Base-by-base conservation (phyloP, 306 rosid species). In the Trifolium subterraneum region DNA sequence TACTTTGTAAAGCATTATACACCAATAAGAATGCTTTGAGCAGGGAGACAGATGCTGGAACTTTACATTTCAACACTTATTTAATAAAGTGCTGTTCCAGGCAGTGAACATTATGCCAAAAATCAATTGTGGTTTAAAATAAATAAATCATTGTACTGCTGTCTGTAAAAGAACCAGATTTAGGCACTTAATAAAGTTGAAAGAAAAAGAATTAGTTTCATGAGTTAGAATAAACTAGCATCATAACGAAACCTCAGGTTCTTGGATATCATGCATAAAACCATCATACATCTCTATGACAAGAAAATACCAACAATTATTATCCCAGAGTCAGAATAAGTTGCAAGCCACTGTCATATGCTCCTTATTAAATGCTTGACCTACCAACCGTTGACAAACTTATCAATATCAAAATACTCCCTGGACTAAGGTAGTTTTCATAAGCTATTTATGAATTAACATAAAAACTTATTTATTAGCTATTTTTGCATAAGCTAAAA, bases 1-100 rank as follows among this genome's bases (percentile, higher is more conserved):
- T 66, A 50, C 71, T 64, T 60, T 38, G 63, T 39, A 33, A 61
- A 55, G 76, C 70, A 68, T 54, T 56, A 19, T 83, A 45, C 50
- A 8, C 29, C 44, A 65, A 47, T 75, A 20, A 58, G 36, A 52
- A 61, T 18, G 20, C 70, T 67, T 68, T 19, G 18, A 51, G 15
- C 45, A 27, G 48, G 56, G 68, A 50, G 51, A 27, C 58, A 61
- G 16, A 23, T 11, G 66, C 42, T 19, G 12, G 60, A 52, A 71
- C 72, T 51, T 70, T 50, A 23, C 7, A 23, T 23, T 50, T 38
- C 1, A 14, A 31, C 35, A 51, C 76, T 47, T 68, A 20, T 50
- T 33, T 36, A 20, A 27, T 2, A 18, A 19, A 29, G 29, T 33
- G 54, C 18, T 36, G 47, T 54, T 78, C 11, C 41, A 13, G 8